Evolutionary conservation across 345 rosid genomes (phyloP).

Genomic region (Brassica rapa): DNA sequence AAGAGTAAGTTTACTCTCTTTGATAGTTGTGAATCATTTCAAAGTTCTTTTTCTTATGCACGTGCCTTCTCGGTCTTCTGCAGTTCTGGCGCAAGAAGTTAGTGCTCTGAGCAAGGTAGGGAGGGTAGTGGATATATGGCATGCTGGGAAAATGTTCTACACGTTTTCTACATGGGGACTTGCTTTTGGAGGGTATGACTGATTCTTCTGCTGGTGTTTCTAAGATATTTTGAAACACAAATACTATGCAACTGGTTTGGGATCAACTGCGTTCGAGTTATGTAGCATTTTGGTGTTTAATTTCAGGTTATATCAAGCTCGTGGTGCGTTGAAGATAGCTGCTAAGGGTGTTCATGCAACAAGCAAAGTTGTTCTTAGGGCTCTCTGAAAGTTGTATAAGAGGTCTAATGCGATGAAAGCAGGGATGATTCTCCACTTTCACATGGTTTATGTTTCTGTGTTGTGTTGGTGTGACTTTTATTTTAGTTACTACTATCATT

Average conservation of each 20-base stretch:
- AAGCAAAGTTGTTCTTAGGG: slow-evolving; percentile 65
- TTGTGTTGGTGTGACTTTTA: not conserved
- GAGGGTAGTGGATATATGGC: slow-evolving; percentile 75
- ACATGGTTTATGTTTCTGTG: slow-evolving; percentile 8
- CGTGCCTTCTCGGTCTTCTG: slow-evolving; percentile 25
- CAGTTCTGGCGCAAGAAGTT: slow-evolving; percentile 73
- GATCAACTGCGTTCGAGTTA: not conserved
- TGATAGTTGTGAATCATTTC: not conserved
- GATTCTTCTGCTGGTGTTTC: slow-evolving; percentile 1
- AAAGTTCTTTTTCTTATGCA: not conserved
- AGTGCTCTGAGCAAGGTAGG: slow-evolving; percentile 66
- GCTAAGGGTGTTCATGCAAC: slow-evolving; percentile 71
- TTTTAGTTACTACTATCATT: not conserved
- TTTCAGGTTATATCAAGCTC: slow-evolving; percentile 66
- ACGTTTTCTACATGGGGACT: slow-evolving; percentile 88
- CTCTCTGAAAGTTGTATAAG: slow-evolving; percentile 47
- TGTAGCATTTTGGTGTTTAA: not conserved
- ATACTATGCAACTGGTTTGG: not conserved
- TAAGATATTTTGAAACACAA: not conserved
- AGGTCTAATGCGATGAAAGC: not conserved
- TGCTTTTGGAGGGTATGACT: slow-evolving; percentile 72
- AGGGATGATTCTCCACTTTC: slow-evolving; percentile 17
- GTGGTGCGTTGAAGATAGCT: slow-evolving; percentile 63
- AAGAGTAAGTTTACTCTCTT: slow-evolving; percentile 57
- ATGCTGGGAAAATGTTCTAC: slow-evolving; percentile 82